phyloP scores from a whole-genome alignment of 768 basidiomycete species.

The Lanmaoa rubissima region DNA sequence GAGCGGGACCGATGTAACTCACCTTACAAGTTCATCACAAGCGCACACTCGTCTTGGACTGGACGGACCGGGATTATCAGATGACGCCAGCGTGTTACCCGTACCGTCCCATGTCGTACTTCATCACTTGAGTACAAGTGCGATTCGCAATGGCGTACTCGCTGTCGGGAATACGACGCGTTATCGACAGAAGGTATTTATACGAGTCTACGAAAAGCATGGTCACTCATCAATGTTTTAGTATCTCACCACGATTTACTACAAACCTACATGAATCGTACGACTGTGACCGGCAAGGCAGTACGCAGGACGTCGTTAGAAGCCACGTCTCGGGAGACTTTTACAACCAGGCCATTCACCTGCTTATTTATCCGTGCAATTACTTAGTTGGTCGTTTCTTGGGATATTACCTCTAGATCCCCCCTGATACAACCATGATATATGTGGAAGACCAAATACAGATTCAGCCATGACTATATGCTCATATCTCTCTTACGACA shows the following conservation, averaged over 20 bases:
- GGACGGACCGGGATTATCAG: slow-evolving; percentile 52
- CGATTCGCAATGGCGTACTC: slow-evolving; percentile 89
- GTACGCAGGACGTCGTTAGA: slow-evolving; percentile 28
- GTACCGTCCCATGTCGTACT: slow-evolving; percentile 93
- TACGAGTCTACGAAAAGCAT: slow-evolving; percentile 1
- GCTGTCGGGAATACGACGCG: slow-evolving; percentile 91
- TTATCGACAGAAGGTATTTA: slow-evolving; percentile 82
- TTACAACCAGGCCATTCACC: slow-evolving; percentile 10
- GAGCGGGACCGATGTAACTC: slow-evolving; percentile 39
- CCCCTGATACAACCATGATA: slow-evolving; percentile 21
- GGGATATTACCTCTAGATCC: slow-evolving; percentile 28
- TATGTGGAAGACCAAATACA: slow-evolving; percentile 19
- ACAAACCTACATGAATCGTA: slow-evolving; percentile 57
- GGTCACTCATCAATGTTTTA: slow-evolving; percentile 32
- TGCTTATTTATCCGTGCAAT: slow-evolving; percentile 28
- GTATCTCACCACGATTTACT: slow-evolving; percentile 86
- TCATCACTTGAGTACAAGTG: slow-evolving; percentile 93
- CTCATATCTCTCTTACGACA: slow-evolving; percentile 3
- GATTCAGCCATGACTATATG: slow-evolving; percentile 18
- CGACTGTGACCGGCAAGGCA: slow-evolving; percentile 12
- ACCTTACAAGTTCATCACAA: slow-evolving; percentile 24
- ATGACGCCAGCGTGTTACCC: slow-evolving; percentile 88
- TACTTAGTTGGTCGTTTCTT: slow-evolving; percentile 27
- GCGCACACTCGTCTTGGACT: slow-evolving; percentile 33
- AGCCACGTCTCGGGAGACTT: slow-evolving; percentile 12